phyloP scores from a whole-genome alignment of 1,284 basidiomycete genomes.

The Sporisorium scitamineum region DNA sequence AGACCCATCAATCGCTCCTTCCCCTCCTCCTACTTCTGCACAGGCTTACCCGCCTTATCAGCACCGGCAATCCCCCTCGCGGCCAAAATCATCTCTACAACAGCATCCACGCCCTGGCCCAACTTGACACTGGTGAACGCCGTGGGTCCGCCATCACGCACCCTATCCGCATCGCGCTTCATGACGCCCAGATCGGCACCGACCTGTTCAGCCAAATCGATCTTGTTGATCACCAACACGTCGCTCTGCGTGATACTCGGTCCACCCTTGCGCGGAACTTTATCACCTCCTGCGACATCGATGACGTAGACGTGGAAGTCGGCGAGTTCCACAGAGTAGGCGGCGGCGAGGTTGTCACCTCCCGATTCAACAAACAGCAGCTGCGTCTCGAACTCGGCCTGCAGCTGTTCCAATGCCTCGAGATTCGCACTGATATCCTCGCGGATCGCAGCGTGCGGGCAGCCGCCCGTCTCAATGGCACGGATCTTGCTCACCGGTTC shows the following conservation, averaged over 20 bases:
- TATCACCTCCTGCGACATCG: constrained; percentile 87
- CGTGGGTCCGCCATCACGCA: constrained; percentile 94
- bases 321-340: constrained; percentile 93
- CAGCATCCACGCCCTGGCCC: constrained; percentile 82
- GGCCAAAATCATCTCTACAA: constrained; percentile 83
- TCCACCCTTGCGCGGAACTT: constrained; percentile 96
- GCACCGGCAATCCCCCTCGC: constrained; percentile 80
- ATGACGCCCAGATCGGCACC: constrained; percentile 94
- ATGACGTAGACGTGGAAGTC: constrained; percentile 83
- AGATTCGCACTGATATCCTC: constrained; percentile 98
- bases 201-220: constrained; percentile 84
- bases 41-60: constrained; percentile 50
- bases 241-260: constrained; percentile 87
- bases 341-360: constrained; percentile 93
- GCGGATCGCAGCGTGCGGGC: constrained; percentile 71
- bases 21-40: not conserved
- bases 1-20: not conserved
- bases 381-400: constrained; percentile 77
- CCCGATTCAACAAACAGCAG: constrained; percentile 89
- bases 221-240: constrained; percentile 86
- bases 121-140: constrained; percentile 89
- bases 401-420: constrained; percentile 93
- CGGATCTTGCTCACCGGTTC: constrained; percentile 82
- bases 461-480: constrained; percentile 86
- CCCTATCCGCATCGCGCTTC: constrained; percentile 89